These are phyloP conservation scores for Bipolaris bicolor DNA, from an alignment of 2,329 filamentous ascomycete species.

Conservation along the genomic window DNA sequence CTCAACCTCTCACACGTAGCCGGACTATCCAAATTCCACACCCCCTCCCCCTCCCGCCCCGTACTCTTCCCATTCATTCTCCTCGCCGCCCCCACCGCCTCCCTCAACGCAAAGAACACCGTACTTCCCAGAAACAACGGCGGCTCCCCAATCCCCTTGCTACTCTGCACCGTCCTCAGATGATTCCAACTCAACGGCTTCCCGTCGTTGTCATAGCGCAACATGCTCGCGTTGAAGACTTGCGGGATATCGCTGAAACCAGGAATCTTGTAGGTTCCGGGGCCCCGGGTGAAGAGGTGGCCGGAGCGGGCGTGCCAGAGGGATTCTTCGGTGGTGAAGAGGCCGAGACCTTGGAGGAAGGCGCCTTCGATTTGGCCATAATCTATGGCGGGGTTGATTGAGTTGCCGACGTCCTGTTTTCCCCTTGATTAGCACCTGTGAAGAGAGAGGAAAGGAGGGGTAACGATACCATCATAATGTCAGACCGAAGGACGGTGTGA, in stretches of 20 bases:
- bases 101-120: slow-evolving; percentile 86
- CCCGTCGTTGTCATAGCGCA: slow-evolving; percentile 67
- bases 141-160: slow-evolving; percentile 75
- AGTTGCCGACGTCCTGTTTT: slow-evolving; percentile 73
- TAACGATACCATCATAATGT: slow-evolving; percentile 94
- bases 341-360: slow-evolving; percentile 77
- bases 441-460: too few relatives aligned
- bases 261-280: slow-evolving; percentile 82
- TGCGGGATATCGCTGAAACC: slow-evolving; percentile 88
- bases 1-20: slow-evolving; percentile 83
- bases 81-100: slow-evolving; percentile 77
- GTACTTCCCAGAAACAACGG: slow-evolving; percentile 78
- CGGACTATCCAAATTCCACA: slow-evolving; percentile 70
- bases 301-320: slow-evolving; percentile 68
- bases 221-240: slow-evolving; percentile 77
- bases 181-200: slow-evolving; percentile 75
- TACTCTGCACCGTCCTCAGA: slow-evolving; percentile 80
- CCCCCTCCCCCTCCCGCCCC: slow-evolving; percentile 58
- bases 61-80: slow-evolving; percentile 49
- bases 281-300: slow-evolving; percentile 67
- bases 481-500: slow-evolving; percentile 84
- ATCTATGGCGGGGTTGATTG: slow-evolving; percentile 78
- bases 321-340: slow-evolving; percentile 78
- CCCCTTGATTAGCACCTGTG: slow-evolving; percentile 8
- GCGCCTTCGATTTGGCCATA: slow-evolving; percentile 84